Percentiles rank a stretch among this genome's conserved stretches.
These are phyloP conservation scores for Calonectria multiphialidica DNA, from an alignment of 2,329 filamentous ascomycete genomes.

Conservation along the genomic window DNA sequence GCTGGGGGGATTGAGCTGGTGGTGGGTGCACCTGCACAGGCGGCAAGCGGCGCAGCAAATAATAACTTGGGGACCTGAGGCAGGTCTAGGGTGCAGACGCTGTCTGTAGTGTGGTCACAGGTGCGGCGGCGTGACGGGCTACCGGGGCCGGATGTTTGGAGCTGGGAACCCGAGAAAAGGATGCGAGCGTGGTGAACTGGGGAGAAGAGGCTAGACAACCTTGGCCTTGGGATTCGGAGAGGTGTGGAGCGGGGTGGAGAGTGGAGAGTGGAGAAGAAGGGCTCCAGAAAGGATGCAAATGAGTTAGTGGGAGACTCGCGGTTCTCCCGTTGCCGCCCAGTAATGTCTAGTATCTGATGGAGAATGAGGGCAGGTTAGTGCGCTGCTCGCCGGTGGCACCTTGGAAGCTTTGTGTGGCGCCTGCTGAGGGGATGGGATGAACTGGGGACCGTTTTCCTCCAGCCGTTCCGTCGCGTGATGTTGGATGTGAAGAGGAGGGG, in stretches of 20 bases:
- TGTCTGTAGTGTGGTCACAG: slow-evolving; percentile 18
- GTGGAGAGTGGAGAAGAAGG: slow-evolving; percentile 23
- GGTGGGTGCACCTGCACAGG: slow-evolving; percentile 14
- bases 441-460: slow-evolving; percentile 14
- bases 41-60: slow-evolving; percentile 20
- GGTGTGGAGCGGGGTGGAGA: slow-evolving; percentile 18
- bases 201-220: slow-evolving; percentile 18
- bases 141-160: slow-evolving; percentile 17
- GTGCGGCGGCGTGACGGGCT: slow-evolving; percentile 23
- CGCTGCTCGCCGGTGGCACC: not conserved
- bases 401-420: slow-evolving; percentile 17
- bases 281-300: slow-evolving; percentile 26
- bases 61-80: slow-evolving; percentile 12
- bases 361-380: slow-evolving; percentile 16
- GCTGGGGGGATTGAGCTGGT: not conserved
- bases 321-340: slow-evolving; percentile 15
- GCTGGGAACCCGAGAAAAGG: slow-evolving; percentile 13
- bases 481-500: not conserved
- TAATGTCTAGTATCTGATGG: slow-evolving; percentile 8
- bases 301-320: slow-evolving; percentile 16
- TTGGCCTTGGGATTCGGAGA: slow-evolving; percentile 13
- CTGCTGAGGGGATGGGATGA: slow-evolving; percentile 11
- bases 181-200: slow-evolving; percentile 22
- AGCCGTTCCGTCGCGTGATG: slow-evolving; percentile 13
- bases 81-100: slow-evolving; percentile 6